Base-by-base conservation (phyloP, 2,329 filamentous ascomycete genomes). In the Coniella vitis region DNA sequence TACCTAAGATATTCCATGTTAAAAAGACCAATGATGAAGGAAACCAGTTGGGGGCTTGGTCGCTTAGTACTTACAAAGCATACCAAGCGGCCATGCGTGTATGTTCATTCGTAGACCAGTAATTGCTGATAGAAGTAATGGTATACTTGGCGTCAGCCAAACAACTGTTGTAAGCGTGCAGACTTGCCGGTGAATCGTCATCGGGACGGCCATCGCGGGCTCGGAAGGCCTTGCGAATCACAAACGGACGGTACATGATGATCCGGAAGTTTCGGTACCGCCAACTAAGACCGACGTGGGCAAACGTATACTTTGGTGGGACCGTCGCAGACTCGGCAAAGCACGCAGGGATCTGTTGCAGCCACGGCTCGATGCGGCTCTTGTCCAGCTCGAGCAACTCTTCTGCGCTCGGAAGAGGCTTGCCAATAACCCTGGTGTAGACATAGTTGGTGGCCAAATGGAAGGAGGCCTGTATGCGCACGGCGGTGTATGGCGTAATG, bases 211-310 rank as follows among this genome's bases (percentile, higher is more conserved):
- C 53, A 14, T 55, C 54, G 21, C 55, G 59, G 25, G 47, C 50
- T 47, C 53, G 59, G 25, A 63, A 58, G 17, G 58, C 65, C 46
- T 61, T 62, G 4, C 67, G 65, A 20, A 73, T 69, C 16, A 74
- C 65, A 43, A 71, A 72, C 0, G 71, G 67, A 4, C 71, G 60
- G 51, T 72, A 73, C 63, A 73, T 71, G 45, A 74, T 69, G 55
- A 74, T 71, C 16, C 69, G 63, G 35, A 74, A 60, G 46, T 74
- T 74, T 7, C 67, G 62, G 35, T 63, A 62, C 12, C 71, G 63
- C 68, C 70, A 73, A 41, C 62, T 62, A 59, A 72, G 69, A 17
- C 73, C 65, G 3, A 63, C 63, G 20, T 72, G 68, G 1, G 65
- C 61, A 10, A 71, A 62, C 0, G 62, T 59, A 47, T 67, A 74